Base-by-base conservation (phyloP, 2,329 filamentous ascomycete genomes). In the Xylaria sp. region DNA sequence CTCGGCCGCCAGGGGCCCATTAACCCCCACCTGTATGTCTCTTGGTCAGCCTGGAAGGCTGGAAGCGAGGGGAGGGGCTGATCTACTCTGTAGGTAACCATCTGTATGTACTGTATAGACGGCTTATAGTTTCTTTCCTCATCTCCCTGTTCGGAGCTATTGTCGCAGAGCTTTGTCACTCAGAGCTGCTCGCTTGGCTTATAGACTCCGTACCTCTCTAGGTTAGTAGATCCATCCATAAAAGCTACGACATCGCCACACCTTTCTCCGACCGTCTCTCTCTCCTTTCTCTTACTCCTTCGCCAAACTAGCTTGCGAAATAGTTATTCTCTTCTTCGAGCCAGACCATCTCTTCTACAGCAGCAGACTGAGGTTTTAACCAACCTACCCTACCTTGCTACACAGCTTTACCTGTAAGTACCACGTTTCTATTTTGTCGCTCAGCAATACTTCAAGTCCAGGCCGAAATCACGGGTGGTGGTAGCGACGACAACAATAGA, bases 201-300 rank as follows among this genome's bases (percentile, higher is more conserved):
- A 56, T 63, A 36, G 63, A 57, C 56, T 61, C 50, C 20, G 13
- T 29, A 6, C 47, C 47, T 55, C 56, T 56, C 63, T 44, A 20
- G 51, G 55, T n/a, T n/a, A n/a, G n/a, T 60, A 59, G 45, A 50
- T 58, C 51, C 64, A 71, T 70, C 73, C 74, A 79, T 80, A 80
- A 80, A 80, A 78, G 71, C 75, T 69, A 66, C 61, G 22, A 63
- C 50, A 64, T 72, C 68, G 73, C 76, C 78, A 73, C 78, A 72
- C 75, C 68, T 75, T 72, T 72, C 70, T 74, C 57, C 44, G 11
- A 44, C 29, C 69, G 66, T 69, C 70, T 69, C 70, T 71, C 72
- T 73, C 72, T 71, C 62, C 70, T 66, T 69, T 71, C 72, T 74
- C 74, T 76, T 73, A 74, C 74, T 74, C 70, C 72, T 72, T 77